Percentiles rank a stretch among this genome's conserved stretches.
These are phyloP conservation scores for Ogataea allantospora DNA, from an alignment of 805 yeast genomes.

Conservation along the genomic window DNA sequence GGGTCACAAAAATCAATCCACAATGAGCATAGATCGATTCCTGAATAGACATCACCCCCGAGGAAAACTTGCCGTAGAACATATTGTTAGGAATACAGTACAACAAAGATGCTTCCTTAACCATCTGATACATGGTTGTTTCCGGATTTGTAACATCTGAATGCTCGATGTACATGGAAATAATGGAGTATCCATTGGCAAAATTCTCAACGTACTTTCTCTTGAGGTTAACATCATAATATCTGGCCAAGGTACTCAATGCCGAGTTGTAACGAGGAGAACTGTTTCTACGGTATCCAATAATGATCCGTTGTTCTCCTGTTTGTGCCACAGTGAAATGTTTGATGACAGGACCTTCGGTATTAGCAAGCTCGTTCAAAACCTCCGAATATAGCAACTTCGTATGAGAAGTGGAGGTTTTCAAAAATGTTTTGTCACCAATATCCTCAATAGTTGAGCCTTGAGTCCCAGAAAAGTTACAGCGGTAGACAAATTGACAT, in stretches of 20 bases:
- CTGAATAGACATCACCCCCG: slow-evolving; percentile 82
- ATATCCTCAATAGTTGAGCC: slow-evolving; percentile 57
- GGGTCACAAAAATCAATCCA: slow-evolving; percentile 88
- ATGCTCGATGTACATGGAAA: slow-evolving; percentile 81
- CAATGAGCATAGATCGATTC: slow-evolving; percentile 94
- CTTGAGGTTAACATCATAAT: slow-evolving; percentile 79
- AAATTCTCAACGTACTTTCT: slow-evolving; percentile 95
- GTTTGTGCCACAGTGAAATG: slow-evolving; percentile 76
- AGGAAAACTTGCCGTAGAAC: slow-evolving; percentile 70
- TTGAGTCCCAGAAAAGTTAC: slow-evolving; percentile 43
- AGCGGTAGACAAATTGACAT: slow-evolving; percentile 83
- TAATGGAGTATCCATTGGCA: slow-evolving; percentile 80
- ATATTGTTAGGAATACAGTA: slow-evolving; percentile 87
- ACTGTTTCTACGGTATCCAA: slow-evolving; percentile 82
- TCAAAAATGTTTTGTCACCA: slow-evolving; percentile 75
- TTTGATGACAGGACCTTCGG: slow-evolving; percentile 92
- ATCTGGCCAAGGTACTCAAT: slow-evolving; percentile 78
- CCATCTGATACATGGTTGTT: slow-evolving; percentile 80
- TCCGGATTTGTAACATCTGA: slow-evolving; percentile 54
- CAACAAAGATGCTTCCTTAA: slow-evolving; percentile 89
- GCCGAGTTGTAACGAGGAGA: slow-evolving; percentile 89
- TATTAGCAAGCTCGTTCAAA: slow-evolving; percentile 61
- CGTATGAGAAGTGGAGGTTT: slow-evolving; percentile 77
- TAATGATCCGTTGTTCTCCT: slow-evolving; percentile 81
- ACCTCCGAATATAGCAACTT: slow-evolving; percentile 72